These are phyloP conservation scores for Apiospora sp. DNA, from an alignment of 2,329 filamentous ascomycete genomes.

Conservation along the genomic window DNA sequence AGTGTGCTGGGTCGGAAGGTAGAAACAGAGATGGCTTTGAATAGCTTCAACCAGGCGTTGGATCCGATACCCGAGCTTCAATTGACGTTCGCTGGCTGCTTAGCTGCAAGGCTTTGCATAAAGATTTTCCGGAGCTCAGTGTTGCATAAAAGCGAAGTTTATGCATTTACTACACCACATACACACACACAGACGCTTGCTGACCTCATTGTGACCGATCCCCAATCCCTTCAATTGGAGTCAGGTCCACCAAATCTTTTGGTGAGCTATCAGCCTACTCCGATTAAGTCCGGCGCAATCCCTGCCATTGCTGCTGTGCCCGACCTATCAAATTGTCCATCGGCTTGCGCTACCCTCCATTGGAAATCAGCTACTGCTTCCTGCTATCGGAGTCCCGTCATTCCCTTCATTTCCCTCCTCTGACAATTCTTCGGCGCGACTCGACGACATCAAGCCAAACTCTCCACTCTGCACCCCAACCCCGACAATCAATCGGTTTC, in stretches of 20 bases:
- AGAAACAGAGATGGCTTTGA: constrained; percentile 23
- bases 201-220: neutral
- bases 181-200: neutral
- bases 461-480: neutral
- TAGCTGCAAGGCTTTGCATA: constrained; percentile 24
- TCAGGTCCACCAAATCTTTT: constrained; percentile 6
- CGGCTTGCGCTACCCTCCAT: constrained; percentile 11
- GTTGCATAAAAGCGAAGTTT: constrained; percentile 22
- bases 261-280: constrained; percentile 14
- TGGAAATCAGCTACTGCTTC: constrained; percentile 19
- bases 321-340: constrained; percentile 15
- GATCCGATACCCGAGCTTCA: constrained; percentile 10
- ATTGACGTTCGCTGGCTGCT: constrained; percentile 4
- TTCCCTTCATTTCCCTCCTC: constrained; percentile 11
- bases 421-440: constrained; percentile 16
- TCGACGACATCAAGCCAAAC: constrained; percentile 1
- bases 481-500: constrained; percentile 20
- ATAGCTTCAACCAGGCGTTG: constrained; percentile 24
- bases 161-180: neutral
- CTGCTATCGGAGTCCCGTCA: constrained; percentile 21
- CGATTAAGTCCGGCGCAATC: constrained; percentile 28
- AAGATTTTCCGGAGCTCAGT: constrained; percentile 26
- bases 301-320: constrained; percentile 8
- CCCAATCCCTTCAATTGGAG: neutral
- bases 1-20: constrained; percentile 30